Conservation (phyloP, 2,329 filamentous ascomycete genomes). For the Microsporum ferrugineum region DNA sequence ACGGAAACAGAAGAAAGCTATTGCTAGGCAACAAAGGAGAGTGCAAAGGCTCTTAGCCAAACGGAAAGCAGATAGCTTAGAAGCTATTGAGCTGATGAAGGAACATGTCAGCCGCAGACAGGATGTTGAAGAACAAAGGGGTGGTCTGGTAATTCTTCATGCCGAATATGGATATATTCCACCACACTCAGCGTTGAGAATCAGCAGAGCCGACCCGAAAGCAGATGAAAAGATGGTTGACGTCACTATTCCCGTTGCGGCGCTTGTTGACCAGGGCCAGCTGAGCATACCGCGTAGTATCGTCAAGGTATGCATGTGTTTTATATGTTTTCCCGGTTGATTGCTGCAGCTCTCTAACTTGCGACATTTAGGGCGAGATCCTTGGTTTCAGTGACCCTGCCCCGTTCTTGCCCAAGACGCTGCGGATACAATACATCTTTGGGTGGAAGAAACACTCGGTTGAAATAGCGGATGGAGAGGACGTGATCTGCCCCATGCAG, state of each 20-base stretch:
- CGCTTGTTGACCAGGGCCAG: slow-evolving; percentile 33
- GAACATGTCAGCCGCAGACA: slow-evolving; percentile 32
- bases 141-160: slow-evolving; percentile 30
- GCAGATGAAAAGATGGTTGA: slow-evolving; percentile 18
- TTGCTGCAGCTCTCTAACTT: neutral
- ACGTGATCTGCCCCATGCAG: slow-evolving; percentile 30
- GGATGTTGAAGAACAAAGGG: slow-evolving; percentile 23
- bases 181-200: slow-evolving; percentile 16
- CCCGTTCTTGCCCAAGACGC: slow-evolving; percentile 29
- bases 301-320: slow-evolving; percentile 23
- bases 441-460: slow-evolving; percentile 28
- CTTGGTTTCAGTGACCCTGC: slow-evolving; percentile 36
- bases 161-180: slow-evolving; percentile 33
- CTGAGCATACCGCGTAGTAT: slow-evolving; percentile 27
- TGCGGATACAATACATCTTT: slow-evolving; percentile 35
- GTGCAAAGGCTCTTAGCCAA: slow-evolving; percentile 27
- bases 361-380: slow-evolving; percentile 27
- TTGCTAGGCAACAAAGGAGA: slow-evolving; percentile 28
- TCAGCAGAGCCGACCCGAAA: slow-evolving; percentile 10
- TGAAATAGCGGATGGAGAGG: slow-evolving; percentile 29
- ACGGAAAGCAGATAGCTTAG: slow-evolving; percentile 27
- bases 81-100: slow-evolving; percentile 32
- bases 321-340: neutral
- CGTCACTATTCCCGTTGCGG: slow-evolving; percentile 36
- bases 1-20: slow-evolving; percentile 24